A percentile compares a stretch with the other conserved stretches of the same genome.
Conservation (phyloP, 768 basidiomycete genomes). For the Panaeolus cyanescens region DNA sequence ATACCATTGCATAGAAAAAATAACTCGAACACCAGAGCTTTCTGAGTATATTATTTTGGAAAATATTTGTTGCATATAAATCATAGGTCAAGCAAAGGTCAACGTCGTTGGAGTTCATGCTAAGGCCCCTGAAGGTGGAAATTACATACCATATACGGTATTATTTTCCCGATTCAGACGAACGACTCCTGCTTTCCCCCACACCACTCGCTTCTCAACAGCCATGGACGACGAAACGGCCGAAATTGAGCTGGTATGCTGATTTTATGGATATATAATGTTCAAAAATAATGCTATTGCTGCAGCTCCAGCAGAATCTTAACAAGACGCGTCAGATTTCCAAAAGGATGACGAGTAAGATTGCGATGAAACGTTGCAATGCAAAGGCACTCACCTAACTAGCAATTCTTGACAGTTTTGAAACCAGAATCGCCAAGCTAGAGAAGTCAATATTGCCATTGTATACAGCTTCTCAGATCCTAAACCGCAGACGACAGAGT, state of each 20-base stretch:
- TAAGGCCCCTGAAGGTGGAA: not conserved
- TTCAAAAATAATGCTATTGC: no score
- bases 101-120: no score
- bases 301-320: constrained; percentile 87
- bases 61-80: no score
- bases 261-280: no score
- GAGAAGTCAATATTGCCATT: constrained; percentile 86
- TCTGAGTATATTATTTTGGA: no score
- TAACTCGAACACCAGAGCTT: no score
- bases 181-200: not conserved
- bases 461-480: constrained; percentile 75
- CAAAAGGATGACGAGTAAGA: constrained; percentile 81
- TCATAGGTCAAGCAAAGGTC: no score
- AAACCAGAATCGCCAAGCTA: constrained; percentile 76
- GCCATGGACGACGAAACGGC: constrained; percentile 68
- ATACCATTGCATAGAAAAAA: no score
- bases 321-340: constrained; percentile 86
- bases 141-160: not conserved
- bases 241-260: constrained; percentile 74
- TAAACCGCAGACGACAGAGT: constrained; percentile 77
- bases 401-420: constrained; percentile 87
- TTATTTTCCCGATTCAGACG: not conserved
- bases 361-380: not conserved
- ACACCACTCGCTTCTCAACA: not conserved
- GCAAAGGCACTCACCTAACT: constrained; percentile 29